phyloP scores from a whole-genome alignment of 495 filamentous ascomycete genomes.

The Penicillium robsamsonii region DNA sequence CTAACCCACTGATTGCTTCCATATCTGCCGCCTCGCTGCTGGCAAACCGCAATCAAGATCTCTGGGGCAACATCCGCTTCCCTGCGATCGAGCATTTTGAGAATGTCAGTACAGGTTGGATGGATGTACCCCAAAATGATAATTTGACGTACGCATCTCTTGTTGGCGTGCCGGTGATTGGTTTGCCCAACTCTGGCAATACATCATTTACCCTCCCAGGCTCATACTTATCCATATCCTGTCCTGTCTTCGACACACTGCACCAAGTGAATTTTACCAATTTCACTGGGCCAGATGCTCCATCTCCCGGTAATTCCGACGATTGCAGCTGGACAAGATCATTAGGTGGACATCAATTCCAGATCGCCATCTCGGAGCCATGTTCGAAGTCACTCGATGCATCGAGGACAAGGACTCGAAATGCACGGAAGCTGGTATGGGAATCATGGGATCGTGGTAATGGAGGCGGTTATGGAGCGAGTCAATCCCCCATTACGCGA shows the following conservation, averaged over 20 bases:
- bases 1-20: neutral
- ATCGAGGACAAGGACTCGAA: neutral
- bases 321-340: neutral
- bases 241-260: neutral
- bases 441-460: neutral
- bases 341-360: neutral
- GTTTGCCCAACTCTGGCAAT: neutral
- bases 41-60: neutral
- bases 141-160: constrained; percentile 3
- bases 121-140: neutral
- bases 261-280: neutral
- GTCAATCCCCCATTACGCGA: neutral
- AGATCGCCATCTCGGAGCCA: neutral
- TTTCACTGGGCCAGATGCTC: neutral
- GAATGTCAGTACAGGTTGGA: neutral
- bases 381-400: neutral
- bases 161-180: neutral
- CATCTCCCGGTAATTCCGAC: neutral
- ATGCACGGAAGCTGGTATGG: constrained; percentile 2
- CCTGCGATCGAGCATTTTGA: neutral
- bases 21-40: neutral
- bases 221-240: neutral
- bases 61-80: neutral
- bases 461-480: neutral
- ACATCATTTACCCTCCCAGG: constrained; percentile 4